Evolutionary conservation across 1,284 basidiomycete species (phyloP).

Genomic region (Cerioporus squamosus): DNA sequence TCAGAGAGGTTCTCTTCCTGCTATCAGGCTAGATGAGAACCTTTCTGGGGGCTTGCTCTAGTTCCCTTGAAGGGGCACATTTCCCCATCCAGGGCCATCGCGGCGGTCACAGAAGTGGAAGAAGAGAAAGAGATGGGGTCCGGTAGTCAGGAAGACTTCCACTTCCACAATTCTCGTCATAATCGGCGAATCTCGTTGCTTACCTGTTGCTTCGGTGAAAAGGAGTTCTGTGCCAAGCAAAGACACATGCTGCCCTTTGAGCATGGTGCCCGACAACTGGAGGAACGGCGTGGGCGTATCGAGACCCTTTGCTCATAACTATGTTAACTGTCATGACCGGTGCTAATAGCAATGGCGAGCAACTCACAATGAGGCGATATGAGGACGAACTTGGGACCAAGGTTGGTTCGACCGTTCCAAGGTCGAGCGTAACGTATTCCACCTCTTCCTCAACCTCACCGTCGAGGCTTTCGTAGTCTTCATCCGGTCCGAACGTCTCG

Average conservation of each 20-base stretch:
- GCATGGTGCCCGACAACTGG: constrained; percentile 72
- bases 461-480: constrained; percentile 61
- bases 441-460: constrained; percentile 52
- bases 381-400: constrained; percentile 69
- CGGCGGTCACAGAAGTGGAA: too few relatives aligned
- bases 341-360: background rate
- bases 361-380: constrained; percentile 75
- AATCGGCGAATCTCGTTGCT: background rate
- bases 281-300: constrained; percentile 76
- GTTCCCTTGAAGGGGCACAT: too few relatives aligned
- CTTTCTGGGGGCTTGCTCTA: too few relatives aligned
- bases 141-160: too few relatives aligned
- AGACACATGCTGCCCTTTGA: constrained; percentile 67
- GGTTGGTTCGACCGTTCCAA: constrained; percentile 72
- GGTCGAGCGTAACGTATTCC: constrained; percentile 71
- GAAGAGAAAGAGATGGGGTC: too few relatives aligned
- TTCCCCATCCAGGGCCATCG: too few relatives aligned
- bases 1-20: too few relatives aligned
- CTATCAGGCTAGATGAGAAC: too few relatives aligned
- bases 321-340: background rate
- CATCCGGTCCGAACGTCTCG: constrained; percentile 59
- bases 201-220: constrained; percentile 68
- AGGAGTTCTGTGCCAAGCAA: constrained; percentile 75
- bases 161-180: too few relatives aligned
- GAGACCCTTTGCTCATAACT: constrained; percentile 55